A percentile compares a stretch with the other conserved stretches of the same genome.
Evolutionary conservation across 1,284 basidiomycete species (phyloP).

Genomic region (Meripilus lineatus): DNA sequence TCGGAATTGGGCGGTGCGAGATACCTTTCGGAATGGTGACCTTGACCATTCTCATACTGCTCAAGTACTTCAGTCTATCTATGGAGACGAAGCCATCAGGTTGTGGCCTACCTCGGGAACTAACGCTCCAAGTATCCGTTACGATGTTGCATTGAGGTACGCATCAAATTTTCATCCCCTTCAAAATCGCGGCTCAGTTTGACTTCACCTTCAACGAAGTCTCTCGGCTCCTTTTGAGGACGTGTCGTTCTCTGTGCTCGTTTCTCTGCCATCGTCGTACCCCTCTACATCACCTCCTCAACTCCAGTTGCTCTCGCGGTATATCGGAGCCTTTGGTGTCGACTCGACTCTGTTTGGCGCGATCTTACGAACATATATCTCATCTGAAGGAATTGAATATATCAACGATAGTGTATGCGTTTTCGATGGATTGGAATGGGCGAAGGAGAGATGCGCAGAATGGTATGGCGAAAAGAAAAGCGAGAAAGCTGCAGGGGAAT

Average conservation of each 20-base stretch:
- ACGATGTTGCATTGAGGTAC: constrained; percentile 53
- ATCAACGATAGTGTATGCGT: constrained; percentile 72
- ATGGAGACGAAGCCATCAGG: constrained; percentile 62
- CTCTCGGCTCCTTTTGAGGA: constrained; percentile 22
- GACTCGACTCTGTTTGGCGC: constrained; percentile 71
- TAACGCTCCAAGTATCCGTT: constrained; percentile 47
- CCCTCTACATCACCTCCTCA: constrained; percentile 72
- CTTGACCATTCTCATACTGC: constrained; percentile 11
- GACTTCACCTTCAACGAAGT: constrained; percentile 7
- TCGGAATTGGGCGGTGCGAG: constrained; percentile 65
- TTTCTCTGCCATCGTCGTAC: constrained; percentile 72
- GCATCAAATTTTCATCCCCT: constrained; percentile 11
- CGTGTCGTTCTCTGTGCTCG: constrained; percentile 57
- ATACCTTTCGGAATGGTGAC: constrained; percentile 15
- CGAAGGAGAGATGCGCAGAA: constrained; percentile 57
- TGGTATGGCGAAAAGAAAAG: constrained; percentile 73
- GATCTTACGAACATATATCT: constrained; percentile 80
- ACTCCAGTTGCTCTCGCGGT: constrained; percentile 80
- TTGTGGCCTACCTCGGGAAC: constrained; percentile 37
- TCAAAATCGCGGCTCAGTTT: neutral
- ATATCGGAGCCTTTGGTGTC: constrained; percentile 77
- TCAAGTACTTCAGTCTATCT: constrained; percentile 78
- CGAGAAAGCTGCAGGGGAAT: constrained; percentile 49
- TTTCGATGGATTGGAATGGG: constrained; percentile 82
- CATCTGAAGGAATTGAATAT: constrained; percentile 71